These are phyloP conservation scores for Colletotrichum salicis DNA, from an alignment of 2,329 filamentous ascomycete genomes.

Conservation along the genomic window DNA sequence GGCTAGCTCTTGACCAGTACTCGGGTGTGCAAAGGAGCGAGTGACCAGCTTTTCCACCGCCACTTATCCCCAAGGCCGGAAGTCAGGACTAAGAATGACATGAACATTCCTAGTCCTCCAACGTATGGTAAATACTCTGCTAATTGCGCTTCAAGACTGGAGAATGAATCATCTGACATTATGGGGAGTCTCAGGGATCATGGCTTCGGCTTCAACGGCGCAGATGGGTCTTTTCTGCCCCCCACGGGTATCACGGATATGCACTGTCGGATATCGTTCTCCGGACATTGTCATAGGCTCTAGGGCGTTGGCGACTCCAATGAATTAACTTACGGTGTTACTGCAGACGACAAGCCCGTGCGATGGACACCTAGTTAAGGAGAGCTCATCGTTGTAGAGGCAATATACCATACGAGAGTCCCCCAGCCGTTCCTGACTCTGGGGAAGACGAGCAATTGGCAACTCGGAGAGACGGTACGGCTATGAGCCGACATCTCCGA, in stretches of 20 bases:
- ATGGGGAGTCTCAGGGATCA: not conserved
- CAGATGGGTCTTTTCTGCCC: not conserved
- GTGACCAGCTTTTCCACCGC: too few relatives aligned
- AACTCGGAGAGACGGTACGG: too few relatives aligned
- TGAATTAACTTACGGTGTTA: not conserved
- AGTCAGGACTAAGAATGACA: not conserved
- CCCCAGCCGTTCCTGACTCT: too few relatives aligned
- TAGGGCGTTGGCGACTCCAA: not conserved
- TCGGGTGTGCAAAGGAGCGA: too few relatives aligned
- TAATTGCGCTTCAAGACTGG: rapidly evolving
- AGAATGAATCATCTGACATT: not conserved
- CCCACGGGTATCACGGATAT: not conserved
- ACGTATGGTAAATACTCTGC: not conserved
- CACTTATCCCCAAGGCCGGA: too few relatives aligned
- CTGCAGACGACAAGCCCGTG: too few relatives aligned
- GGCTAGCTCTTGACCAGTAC: too few relatives aligned
- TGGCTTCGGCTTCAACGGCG: not conserved
- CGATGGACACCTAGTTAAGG: too few relatives aligned
- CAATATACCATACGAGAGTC: too few relatives aligned
- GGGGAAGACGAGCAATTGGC: too few relatives aligned
- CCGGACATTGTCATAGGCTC: not conserved
- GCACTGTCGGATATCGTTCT: not conserved
- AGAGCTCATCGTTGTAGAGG: too few relatives aligned
- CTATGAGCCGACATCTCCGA: too few relatives aligned
- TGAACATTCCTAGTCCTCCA: not conserved